A percentile compares a stretch with the other conserved stretches of the same genome.
Conservation (phyloP, 345 rosid genomes). For the Kandelia obovata region DNA sequence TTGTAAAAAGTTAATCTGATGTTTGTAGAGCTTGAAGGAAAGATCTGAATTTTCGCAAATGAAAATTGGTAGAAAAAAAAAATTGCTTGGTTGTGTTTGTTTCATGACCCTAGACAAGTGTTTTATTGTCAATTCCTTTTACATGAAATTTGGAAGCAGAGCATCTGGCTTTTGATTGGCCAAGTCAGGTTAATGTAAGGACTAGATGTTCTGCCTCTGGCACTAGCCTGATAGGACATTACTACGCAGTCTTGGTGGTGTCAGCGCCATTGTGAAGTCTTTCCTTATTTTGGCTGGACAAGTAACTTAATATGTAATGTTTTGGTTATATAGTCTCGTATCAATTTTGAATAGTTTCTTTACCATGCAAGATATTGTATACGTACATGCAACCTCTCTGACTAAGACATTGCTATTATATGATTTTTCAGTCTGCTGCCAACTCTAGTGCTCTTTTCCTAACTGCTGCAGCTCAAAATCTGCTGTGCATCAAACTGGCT, state of each 20-base stretch:
- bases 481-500: constrained; percentile 86
- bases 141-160: no score
- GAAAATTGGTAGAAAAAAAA: no score
- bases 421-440: constrained; percentile 61
- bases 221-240: background rate
- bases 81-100: no score
- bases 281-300: background rate
- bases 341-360: background rate
- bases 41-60: no score
- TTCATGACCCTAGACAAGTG: no score
- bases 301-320: no score
- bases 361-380: constrained; percentile 7
- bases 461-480: constrained; percentile 95
- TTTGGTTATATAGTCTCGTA: no score
- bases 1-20: no score
- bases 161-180: no score
- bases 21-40: no score
- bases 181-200: no score
- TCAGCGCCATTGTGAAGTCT: background rate
- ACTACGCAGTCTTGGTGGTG: background rate
- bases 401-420: constrained; percentile 24
- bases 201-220: background rate
- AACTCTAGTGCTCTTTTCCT: constrained; percentile 96
- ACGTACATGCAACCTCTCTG: background rate
- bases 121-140: no score